Conservation (phyloP, 2,329 filamentous ascomycete species). For the Fonsecaea multimorphosa region DNA sequence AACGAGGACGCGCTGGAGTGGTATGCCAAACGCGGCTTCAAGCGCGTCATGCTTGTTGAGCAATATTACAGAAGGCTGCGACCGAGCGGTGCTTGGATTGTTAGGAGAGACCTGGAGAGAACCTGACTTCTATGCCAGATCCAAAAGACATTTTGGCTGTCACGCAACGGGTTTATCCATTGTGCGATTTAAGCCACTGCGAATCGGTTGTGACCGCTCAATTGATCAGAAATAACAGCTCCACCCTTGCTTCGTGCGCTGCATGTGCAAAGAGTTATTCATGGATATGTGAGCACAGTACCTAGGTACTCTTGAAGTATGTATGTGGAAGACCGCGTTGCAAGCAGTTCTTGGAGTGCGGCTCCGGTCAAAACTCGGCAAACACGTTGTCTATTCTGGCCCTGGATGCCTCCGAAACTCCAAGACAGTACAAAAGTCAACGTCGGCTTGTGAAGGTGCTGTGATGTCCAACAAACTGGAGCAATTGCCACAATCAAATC, state of each 20-base stretch:
- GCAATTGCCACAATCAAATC: not conserved
- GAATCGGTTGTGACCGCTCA: not conserved
- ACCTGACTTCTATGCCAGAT: conserved; percentile 3
- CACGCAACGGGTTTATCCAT: not conserved
- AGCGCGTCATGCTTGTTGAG: conserved; percentile 57
- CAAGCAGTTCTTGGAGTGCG: not conserved
- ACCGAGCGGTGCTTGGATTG: conserved; percentile 62
- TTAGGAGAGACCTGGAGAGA: conserved; percentile 42
- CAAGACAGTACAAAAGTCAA: not conserved
- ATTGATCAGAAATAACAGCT: not conserved
- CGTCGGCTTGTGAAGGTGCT: not conserved
- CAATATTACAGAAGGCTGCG: conserved; percentile 66
- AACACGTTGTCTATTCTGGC: not conserved
- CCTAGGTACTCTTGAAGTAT: not conserved
- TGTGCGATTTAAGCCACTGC: not conserved
- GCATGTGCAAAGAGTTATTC: not conserved
- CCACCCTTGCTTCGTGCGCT: not conserved
- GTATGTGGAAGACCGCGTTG: not conserved
- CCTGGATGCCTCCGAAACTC: not conserved
- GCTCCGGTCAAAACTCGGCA: not conserved
- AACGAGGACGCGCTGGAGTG: conserved; percentile 66
- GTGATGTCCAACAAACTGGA: not conserved
- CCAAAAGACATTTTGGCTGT: not conserved
- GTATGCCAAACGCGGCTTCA: conserved; percentile 66
- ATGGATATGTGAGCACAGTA: not conserved